phyloP scores from a whole-genome alignment of 495 filamentous ascomycete species.

The Aspergillus bridgeri region DNA sequence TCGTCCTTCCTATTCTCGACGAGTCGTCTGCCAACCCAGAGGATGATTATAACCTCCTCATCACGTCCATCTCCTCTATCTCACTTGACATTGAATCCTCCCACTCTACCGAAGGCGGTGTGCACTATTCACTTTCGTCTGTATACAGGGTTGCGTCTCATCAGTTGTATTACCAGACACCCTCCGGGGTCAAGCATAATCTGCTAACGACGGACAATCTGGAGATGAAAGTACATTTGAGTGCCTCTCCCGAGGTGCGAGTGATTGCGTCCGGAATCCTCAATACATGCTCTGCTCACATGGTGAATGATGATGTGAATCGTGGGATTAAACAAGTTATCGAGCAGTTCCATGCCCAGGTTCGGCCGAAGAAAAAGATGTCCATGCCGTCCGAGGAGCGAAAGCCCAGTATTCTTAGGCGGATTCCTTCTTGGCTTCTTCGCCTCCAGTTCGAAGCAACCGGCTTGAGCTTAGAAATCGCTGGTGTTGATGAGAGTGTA shows the following conservation, averaged over 20 bases:
- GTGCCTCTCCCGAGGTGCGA: slow-evolving; percentile 78
- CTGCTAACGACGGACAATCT: slow-evolving; percentile 80
- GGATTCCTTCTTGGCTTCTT: slow-evolving; percentile 77
- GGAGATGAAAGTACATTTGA: slow-evolving; percentile 80
- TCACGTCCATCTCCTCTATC: slow-evolving; percentile 88
- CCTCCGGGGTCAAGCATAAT: slow-evolving; percentile 73
- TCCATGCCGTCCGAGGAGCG: slow-evolving; percentile 46
- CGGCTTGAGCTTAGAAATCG: slow-evolving; percentile 86
- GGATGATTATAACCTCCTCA: slow-evolving; percentile 87
- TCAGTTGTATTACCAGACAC: slow-evolving; percentile 93
- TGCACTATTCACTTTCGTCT: slow-evolving; percentile 81
- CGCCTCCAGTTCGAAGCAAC: slow-evolving; percentile 81
- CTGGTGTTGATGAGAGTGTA: slow-evolving; percentile 78
- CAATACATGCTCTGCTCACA: slow-evolving; percentile 81
- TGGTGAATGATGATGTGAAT: slow-evolving; percentile 88
- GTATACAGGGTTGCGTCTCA: slow-evolving; percentile 82
- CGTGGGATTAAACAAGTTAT: slow-evolving; percentile 89
- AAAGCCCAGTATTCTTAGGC: slow-evolving; percentile 67
- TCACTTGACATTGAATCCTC: slow-evolving; percentile 91
- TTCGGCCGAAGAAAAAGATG: slow-evolving; percentile 59
- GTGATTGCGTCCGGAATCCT: slow-evolving; percentile 76
- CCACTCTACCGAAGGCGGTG: slow-evolving; percentile 79
- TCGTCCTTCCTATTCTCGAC: slow-evolving; percentile 74
- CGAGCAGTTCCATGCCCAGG: slow-evolving; percentile 64
- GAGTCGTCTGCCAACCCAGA: slow-evolving; percentile 40